Evolutionary conservation across 768 basidiomycete genomes (phyloP).

Genomic region (Lactarius evosmus): DNA sequence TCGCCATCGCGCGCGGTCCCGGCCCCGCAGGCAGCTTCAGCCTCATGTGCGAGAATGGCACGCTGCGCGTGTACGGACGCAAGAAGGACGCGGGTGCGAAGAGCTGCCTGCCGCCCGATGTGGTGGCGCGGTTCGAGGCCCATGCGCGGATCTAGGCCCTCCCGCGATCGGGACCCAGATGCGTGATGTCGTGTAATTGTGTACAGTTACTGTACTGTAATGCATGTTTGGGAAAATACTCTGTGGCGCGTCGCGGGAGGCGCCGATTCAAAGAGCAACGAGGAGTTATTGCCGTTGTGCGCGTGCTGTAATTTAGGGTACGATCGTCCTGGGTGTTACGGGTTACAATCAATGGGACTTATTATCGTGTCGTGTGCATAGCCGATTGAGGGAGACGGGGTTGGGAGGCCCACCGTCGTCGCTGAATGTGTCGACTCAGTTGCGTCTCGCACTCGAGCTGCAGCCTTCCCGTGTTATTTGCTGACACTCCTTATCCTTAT

Average conservation of each 20-base stretch:
- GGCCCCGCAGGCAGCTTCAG: constrained; percentile 16
- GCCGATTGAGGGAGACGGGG: no score
- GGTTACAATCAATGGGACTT: not conserved
- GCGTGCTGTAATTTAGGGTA: not conserved
- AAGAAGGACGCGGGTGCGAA: not conserved
- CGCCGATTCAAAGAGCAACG: not conserved
- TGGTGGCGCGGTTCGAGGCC: constrained; percentile 9
- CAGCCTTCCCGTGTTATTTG: no score
- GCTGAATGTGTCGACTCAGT: no score
- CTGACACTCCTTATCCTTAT: no score
- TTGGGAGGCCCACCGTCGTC: no score
- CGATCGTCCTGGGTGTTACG: not conserved
- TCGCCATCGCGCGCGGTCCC: constrained; percentile 18
- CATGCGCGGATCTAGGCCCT: not conserved
- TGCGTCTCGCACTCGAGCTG: no score
- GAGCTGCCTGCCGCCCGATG: constrained; percentile 14
- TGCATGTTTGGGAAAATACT: not conserved
- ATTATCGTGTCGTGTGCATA: no score
- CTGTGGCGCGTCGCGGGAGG: not conserved
- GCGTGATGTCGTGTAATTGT: not conserved
- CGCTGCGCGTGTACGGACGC: constrained; percentile 13
- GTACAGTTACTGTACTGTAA: not conserved
- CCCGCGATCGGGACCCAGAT: no score
- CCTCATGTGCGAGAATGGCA: constrained; percentile 6
- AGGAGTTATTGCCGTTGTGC: not conserved